Evolutionary conservation across 805 yeast species (phyloP), one percentile per base, ranked within the genome.

Genomic region (Candida hispaniensis): DNA sequence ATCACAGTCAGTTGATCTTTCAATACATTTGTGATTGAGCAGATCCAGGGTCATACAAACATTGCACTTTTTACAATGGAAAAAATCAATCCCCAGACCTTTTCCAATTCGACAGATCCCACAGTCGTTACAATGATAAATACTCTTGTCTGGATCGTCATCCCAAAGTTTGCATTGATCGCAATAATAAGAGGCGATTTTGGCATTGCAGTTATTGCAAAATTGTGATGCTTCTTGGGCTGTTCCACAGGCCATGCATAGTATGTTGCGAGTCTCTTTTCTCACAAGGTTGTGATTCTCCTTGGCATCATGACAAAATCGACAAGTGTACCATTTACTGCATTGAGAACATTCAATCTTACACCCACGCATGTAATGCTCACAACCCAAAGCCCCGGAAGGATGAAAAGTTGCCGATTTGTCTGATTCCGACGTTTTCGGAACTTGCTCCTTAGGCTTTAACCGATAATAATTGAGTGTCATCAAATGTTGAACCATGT

Each of bases 21-120:
- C 83, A 33, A 85, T 75, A 57, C 96, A 88, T 44, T 68, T 70
- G 59, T 88, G 96, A 41, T 74, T 71, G 43, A 77, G 73, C 40
- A 86, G 63, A 44, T 77, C 83, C 30, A 86, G 75, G 25, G 88
- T 74, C 46, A 86, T 67, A 54, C 97, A 86, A 5, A 85, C 86
- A 48, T 82, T 80, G 58, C 97, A 86, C 13, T 75, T 75, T 46
- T 78, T 72, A 58, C 97, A 86, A 53, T 86, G 97, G 61, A 82
- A 83, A 48, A 78, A 85, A 55, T 86, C 96, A 44, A 79, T 77
- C 11, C 82, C 91, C 14, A 83, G 57, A 0, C 96, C 96, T 15
- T 79, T 63, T 2, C 97, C 97, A 7, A 88, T 62, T 9, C 96
- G 68, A 54, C 97, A 86, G 38, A 88, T 83, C 0, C 94, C 94